A percentile compares a stretch with the other conserved stretches of the same genome.
Evolutionary conservation across 2,329 filamentous ascomycete genomes (phyloP).

Genomic region (Beauveria brongniartii): DNA sequence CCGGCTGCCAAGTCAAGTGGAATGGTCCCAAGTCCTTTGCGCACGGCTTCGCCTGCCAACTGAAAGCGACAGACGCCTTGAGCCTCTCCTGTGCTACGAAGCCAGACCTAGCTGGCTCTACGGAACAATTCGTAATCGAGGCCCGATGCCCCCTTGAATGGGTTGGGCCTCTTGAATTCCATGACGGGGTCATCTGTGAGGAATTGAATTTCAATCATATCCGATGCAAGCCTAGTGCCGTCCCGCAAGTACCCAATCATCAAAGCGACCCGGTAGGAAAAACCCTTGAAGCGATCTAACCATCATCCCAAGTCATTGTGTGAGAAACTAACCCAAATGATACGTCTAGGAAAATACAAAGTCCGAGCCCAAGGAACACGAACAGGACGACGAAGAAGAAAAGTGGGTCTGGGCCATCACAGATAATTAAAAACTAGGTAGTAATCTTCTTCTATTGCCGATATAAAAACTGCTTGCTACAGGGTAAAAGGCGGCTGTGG

Average conservation of each 20-base stretch:
- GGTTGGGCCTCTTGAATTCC: not conserved
- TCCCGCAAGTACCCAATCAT: not conserved
- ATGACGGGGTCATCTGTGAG: not conserved
- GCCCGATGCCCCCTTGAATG: not conserved
- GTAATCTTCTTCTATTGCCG: too few relatives aligned
- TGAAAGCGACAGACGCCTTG: not conserved
- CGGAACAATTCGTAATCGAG: not conserved
- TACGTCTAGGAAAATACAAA: not conserved
- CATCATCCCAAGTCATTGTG: not conserved
- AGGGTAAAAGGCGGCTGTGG: too few relatives aligned
- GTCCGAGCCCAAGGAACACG: not conserved
- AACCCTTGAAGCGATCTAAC: not conserved
- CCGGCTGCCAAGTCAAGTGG: not conserved
- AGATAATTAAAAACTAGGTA: too few relatives aligned
- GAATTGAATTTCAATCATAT: not conserved
- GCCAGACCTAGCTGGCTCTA: not conserved
- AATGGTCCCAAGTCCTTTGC: not conserved
- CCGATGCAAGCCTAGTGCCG: not conserved
- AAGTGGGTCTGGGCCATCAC: not conserved
- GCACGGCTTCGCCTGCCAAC: not conserved
- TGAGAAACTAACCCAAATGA: not conserved
- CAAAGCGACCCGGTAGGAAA: not conserved
- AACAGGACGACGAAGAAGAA: not conserved
- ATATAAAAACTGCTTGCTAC: too few relatives aligned
- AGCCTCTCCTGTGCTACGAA: not conserved